Evolutionary conservation across 768 basidiomycete species (phyloP), one percentile per base, ranked within the genome.

Genomic region (Calocera viscosa): DNA sequence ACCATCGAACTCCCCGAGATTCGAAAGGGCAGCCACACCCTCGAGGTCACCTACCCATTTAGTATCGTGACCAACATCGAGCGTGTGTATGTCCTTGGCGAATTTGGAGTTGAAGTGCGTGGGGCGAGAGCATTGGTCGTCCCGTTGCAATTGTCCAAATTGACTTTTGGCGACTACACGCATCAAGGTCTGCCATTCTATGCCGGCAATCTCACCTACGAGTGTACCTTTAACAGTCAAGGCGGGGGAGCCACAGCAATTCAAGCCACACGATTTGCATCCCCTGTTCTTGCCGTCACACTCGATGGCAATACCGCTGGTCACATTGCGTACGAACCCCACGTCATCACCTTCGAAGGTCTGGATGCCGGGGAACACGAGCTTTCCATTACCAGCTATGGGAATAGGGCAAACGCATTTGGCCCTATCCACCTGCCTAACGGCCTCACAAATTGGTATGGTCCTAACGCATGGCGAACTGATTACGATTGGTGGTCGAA

Each of bases 331-430:
- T 68, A 66, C 34, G 68, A 72, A 35, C 72, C 72, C 1, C 64
- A 68, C 28, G 64, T 67, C 5, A 65, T 68, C 40, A 68, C 66
- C 10, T 49, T 72, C 0, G 69, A 66, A 16, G 40, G 35, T 11
- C 26, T 71, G 33, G 8, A 65, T 1, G 22, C 24, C 34, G 72
- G 69, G 1, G 22, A 60, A 26, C 68, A 72, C 65, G 63, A 47
- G n/a, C 43, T 72, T 28, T 68, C 69, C 38, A 64, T 73, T 47
- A 73, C 68, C 7, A 47, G 39, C 33, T 73, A 65, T 69, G 72
- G 72, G 14, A 73, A 72, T 68, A 64, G 72, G 33, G 35, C 71
- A n/a, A 73, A 73, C 39, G 67, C 71, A 2, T 73, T 73, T 65
- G 72, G 72, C 14, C 63, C 67, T 10, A 14, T 73, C 8, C 72